Evolutionary conservation across 1,284 basidiomycete species (phyloP), one percentile per base, ranked within the genome.

Genomic region (Tylopilus sp.): DNA sequence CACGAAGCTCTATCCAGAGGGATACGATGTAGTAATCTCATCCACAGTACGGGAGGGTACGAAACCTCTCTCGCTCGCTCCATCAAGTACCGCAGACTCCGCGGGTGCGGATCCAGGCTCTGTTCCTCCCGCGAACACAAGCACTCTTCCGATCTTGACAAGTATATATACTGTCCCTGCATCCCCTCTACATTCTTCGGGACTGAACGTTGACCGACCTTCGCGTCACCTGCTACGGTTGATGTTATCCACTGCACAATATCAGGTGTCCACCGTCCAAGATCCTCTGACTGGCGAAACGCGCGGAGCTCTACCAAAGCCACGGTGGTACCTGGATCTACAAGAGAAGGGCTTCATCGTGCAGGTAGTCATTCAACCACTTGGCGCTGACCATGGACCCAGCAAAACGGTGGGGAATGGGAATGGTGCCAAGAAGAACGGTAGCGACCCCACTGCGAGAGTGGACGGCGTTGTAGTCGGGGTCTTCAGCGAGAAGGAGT

Each of bases 231-330:
- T 95, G 16, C 56, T 95, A 10, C 76, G 87, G 36, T 63, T 95
- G 46, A 83, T 78, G 33, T 68, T 95, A n/a, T 92, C 92, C 3
- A 92, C 90, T 1, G 82, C 86, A 10, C 86, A 85, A 52, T 91
- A 85, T 61, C 82, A 86, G 61, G 74, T 83, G 28, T 82, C 83
- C 35, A 81, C 81, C 0, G 79, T 93, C 16, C 72, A 80, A 49
- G 89, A 94, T 69, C 92, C 92, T 8, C 69, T 94, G 55, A 92
- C 86, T 2, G 87, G 85, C 15, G 82, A 89, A 64, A 74, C 74
- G 51, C 73, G 78, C 53, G 73, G 71, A 13, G 79, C 84, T 6
- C 79, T 83, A 43, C 75, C 81, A 6, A 82, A 82, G 55, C 92
- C 92, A 4, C 70, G 72, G 41, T 95, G 92, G 92, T 66, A 90